phyloP scores from a whole-genome alignment of 495 filamentous ascomycete species.

The Aspergillus incahuasiensis region DNA sequence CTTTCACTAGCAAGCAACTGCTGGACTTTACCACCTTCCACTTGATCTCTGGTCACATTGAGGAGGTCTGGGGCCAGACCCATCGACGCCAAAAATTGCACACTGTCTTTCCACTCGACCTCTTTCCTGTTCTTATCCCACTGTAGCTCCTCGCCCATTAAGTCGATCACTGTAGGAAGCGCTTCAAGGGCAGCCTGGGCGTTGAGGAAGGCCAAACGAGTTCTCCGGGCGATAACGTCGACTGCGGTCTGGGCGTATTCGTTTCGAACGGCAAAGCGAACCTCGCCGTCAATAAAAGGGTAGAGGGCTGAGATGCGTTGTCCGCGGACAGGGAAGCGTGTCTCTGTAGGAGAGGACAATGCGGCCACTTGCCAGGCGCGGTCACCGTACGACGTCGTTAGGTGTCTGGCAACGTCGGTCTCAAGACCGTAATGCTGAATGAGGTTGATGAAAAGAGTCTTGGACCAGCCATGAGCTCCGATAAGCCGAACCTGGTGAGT shows the following conservation, averaged over 20 bases:
- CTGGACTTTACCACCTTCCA: constrained; percentile 71
- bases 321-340: constrained; percentile 84
- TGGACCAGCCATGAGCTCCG: constrained; percentile 89
- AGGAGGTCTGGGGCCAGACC: constrained; percentile 76
- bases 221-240: constrained; percentile 85
- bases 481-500: constrained; percentile 87
- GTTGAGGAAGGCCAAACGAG: constrained; percentile 87
- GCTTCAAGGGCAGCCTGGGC: constrained; percentile 92
- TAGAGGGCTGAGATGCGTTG: constrained; percentile 77
- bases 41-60: constrained; percentile 64
- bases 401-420: constrained; percentile 89
- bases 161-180: constrained; percentile 81
- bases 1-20: constrained; percentile 64
- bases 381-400: constrained; percentile 87
- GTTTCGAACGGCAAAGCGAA: constrained; percentile 82
- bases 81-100: constrained; percentile 78
- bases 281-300: constrained; percentile 94
- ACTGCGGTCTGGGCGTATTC: constrained; percentile 95
- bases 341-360: constrained; percentile 72
- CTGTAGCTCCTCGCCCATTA: constrained; percentile 84
- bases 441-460: constrained; percentile 96
- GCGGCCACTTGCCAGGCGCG: constrained; percentile 93
- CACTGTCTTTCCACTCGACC: constrained; percentile 78
- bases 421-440: constrained; percentile 97
- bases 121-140: constrained; percentile 76